Percentiles rank a stretch among this genome's conserved stretches.
phyloP scores from a whole-genome alignment of 2,329 filamentous ascomycete genomes.

The Dothideomycetes sp. region DNA sequence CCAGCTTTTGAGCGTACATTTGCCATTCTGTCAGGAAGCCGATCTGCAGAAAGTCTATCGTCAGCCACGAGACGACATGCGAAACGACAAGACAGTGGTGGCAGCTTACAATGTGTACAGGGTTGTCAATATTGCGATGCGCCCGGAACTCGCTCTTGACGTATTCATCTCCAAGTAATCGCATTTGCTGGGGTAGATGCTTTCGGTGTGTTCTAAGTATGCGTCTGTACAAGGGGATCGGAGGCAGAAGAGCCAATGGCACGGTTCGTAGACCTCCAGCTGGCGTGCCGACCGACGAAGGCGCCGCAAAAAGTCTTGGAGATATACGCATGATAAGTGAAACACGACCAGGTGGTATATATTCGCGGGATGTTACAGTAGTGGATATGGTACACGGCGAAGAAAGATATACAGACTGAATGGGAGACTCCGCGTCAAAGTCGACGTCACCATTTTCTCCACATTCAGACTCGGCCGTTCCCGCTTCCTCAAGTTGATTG shows the following conservation, averaged over 20 bases:
- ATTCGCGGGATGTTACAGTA: too few species aligned
- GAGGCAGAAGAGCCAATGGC: constrained; percentile 65
- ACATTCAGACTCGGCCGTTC: too few species aligned
- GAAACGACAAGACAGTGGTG: too few species aligned
- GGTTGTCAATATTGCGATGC: constrained; percentile 77
- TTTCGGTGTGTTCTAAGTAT: constrained; percentile 78
- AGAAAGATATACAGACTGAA: too few species aligned
- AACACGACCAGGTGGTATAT: too few species aligned
- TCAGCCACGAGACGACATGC: too few species aligned
- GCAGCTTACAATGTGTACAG: constrained; percentile 75
- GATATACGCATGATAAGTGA: constrained; percentile 18
- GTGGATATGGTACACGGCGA: too few species aligned
- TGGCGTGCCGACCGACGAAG: constrained; percentile 20
- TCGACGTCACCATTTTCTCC: too few species aligned
- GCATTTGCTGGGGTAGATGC: constrained; percentile 60
- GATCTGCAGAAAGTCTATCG: constrained; percentile 56
- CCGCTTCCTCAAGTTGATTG: too few species aligned
- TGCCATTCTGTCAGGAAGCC: constrained; percentile 97
- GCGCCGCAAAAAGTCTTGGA: constrained; percentile 19
- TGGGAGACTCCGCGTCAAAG: too few species aligned
- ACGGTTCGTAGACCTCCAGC: constrained; percentile 29
- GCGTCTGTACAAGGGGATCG: constrained; percentile 80
- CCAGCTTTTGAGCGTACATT: constrained; percentile 81
- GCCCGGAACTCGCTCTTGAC: constrained; percentile 85
- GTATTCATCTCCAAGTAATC: constrained; percentile 82